Base-by-base conservation (phyloP, 768 basidiomycete genomes). In the Lentinula boryana region DNA sequence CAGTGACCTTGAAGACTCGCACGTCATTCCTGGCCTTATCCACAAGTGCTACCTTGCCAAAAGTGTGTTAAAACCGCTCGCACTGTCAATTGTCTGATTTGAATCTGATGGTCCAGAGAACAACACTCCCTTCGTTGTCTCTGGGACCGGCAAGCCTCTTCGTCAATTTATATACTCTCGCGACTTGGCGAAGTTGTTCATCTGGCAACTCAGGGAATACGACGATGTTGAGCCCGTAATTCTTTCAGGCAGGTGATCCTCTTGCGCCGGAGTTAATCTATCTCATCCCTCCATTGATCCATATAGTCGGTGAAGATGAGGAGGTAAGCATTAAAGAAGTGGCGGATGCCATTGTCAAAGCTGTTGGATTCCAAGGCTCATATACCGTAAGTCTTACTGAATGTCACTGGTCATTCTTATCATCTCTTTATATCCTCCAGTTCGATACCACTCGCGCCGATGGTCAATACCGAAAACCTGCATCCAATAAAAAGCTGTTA, bases 81-180 rank as follows among this genome's bases (percentile, higher is more conserved):
- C 44, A 3, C 32, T 27, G 43, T 21, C 31, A 33, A 46, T 16
- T 46, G 7, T n/a, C 41, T n/a, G 27, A 46, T 48, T 48, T 2
- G 46, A 23, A 18, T 50, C 7, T 16, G 15, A 63, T 56, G 43
- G 35, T 52, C 9, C 71, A 86, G 86, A 93, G 77, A 92, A 91
- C 74, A 80, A 79, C 62, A 92, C 91, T 0, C 88, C 91, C 4
- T 95, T 98, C 75, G 78, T 87, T 56, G 91, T 96, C n/a, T 75
- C 86, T 54, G 95, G 95, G 10, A 89, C 92, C 0, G 95, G 95
- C 36, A 93, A 89, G 66, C 95, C 95, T 6, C 82, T 97, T 38
- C 85, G 95, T n/a, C 95, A 98, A 72, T 98, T 98, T 72, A 95
- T 97, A 73, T 98, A 94, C 76, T 97, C 95, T n/a, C 80, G 84